Evolutionary conservation across 106 monocot species (phyloP).

Genomic region (Acorus gramineus): DNA sequence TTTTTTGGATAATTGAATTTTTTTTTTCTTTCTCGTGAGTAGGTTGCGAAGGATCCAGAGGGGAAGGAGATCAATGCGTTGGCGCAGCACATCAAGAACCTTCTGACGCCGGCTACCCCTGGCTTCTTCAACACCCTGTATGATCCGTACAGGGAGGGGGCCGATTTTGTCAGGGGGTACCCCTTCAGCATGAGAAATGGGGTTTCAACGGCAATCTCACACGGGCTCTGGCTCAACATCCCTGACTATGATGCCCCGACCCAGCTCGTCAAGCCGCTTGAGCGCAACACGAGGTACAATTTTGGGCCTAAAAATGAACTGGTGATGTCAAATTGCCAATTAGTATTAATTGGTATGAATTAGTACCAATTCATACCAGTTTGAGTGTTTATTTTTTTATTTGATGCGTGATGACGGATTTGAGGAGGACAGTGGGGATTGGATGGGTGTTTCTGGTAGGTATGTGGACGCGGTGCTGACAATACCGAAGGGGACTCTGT

Average conservation of each 20-base stretch:
- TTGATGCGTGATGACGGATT: no score
- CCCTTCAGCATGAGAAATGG: slow-evolving; percentile 24
- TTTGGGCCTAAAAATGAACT: background rate
- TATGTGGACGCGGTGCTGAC: slow-evolving; percentile 22
- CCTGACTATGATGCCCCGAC: slow-evolving; percentile 28
- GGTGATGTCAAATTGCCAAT: no score
- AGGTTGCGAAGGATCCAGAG: slow-evolving; percentile 23
- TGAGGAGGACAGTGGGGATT: no score
- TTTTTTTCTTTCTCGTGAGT: no score
- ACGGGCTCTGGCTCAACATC: slow-evolving; percentile 26
- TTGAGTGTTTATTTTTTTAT: no score
- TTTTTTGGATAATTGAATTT: no score
- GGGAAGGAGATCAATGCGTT: slow-evolving; percentile 21
- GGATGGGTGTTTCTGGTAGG: background rate
- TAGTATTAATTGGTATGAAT: no score
- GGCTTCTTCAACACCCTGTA: slow-evolving; percentile 27
- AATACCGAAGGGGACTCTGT: slow-evolving; percentile 23
- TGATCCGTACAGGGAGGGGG: slow-evolving; percentile 21
- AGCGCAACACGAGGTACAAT: slow-evolving; percentile 12
- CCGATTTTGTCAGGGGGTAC: slow-evolving; percentile 22
- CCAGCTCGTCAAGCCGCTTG: slow-evolving; percentile 27
- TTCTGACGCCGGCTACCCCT: slow-evolving; percentile 19
- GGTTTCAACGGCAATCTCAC: slow-evolving; percentile 15
- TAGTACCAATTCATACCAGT: no score
- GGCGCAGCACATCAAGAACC: slow-evolving; percentile 20